These are phyloP conservation scores for Hydrangea macrophylla DNA, from an alignment of 148 eudicot species.

Conservation along the genomic window DNA sequence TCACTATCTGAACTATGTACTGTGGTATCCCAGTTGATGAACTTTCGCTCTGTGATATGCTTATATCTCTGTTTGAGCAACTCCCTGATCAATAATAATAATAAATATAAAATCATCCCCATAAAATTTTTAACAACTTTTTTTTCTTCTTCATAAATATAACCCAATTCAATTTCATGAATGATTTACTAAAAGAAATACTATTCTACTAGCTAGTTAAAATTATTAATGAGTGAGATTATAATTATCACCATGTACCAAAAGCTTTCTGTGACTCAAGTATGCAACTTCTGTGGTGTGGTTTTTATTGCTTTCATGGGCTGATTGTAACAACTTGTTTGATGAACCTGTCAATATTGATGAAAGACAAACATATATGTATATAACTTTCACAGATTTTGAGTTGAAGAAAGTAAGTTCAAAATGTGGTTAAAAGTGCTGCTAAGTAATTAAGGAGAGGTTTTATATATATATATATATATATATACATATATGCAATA, in stretches of 20 bases:
- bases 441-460: background rate
- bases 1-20: slow-evolving; percentile 33
- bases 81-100: slow-evolving; percentile 8
- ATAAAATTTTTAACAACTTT: too few relatives aligned
- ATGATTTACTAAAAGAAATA: too few relatives aligned
- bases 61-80: slow-evolving; percentile 28
- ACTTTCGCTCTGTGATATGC: slow-evolving; percentile 29
- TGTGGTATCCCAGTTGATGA: slow-evolving; percentile 28
- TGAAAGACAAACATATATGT: background rate
- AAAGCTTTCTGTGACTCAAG: slow-evolving; percentile 20
- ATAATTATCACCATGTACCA: slow-evolving; percentile 16
- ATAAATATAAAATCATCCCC: background rate
- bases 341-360: slow-evolving; percentile 7
- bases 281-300: background rate
- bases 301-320: background rate
- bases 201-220: too few relatives aligned
- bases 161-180: too few relatives aligned
- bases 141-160: too few relatives aligned
- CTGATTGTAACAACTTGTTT: background rate
- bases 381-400: too few relatives aligned
- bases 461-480: too few relatives aligned
- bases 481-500: background rate
- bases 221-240: background rate
- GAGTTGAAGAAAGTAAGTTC: background rate
- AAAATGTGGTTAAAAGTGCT: background rate